phyloP scores from a whole-genome alignment of 495 filamentous ascomycete species.

The Xylaria castorea region DNA sequence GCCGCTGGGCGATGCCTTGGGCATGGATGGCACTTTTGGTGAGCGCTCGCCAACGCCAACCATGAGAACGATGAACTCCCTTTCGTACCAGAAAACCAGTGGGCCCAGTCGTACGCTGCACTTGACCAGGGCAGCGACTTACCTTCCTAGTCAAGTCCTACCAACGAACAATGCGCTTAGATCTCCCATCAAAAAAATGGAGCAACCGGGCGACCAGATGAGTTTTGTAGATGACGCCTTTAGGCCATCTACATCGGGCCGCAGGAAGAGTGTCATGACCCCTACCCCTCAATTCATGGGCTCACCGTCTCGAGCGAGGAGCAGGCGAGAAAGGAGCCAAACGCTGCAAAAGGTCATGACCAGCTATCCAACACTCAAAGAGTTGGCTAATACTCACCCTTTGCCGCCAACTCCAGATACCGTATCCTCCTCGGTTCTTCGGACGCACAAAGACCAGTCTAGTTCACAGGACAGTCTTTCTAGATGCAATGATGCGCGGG shows the following conservation, averaged over 20 bases:
- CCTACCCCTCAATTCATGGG: constrained; percentile 29
- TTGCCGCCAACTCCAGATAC: constrained; percentile 64
- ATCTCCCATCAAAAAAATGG: constrained; percentile 52
- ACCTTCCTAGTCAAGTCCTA: constrained; percentile 42
- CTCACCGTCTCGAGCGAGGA: constrained; percentile 35
- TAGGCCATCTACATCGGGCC: constrained; percentile 33
- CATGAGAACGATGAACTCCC: constrained; percentile 24
- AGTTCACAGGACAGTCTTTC: constrained; percentile 38
- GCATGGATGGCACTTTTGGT: constrained; percentile 39
- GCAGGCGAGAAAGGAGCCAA: constrained; percentile 52
- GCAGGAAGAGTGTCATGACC: constrained; percentile 34
- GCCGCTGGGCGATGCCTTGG: constrained; percentile 34
- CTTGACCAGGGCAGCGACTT: constrained; percentile 26
- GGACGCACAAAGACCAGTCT: constrained; percentile 36
- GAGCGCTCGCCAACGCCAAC: constrained; percentile 30
- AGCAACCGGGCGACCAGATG: constrained; percentile 42
- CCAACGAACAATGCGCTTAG: constrained; percentile 53
- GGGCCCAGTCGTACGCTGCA: constrained; percentile 13
- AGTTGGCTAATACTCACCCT: constrained; percentile 39
- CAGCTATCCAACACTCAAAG: constrained; percentile 39
- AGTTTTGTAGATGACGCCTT: constrained; percentile 32
- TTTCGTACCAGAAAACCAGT: neutral
- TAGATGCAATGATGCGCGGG: neutral
- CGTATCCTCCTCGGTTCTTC: constrained; percentile 57
- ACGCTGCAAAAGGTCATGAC: constrained; percentile 49